phyloP scores from a whole-genome alignment of 2,329 filamentous ascomycete genomes.

The Penicillium digitatum region DNA sequence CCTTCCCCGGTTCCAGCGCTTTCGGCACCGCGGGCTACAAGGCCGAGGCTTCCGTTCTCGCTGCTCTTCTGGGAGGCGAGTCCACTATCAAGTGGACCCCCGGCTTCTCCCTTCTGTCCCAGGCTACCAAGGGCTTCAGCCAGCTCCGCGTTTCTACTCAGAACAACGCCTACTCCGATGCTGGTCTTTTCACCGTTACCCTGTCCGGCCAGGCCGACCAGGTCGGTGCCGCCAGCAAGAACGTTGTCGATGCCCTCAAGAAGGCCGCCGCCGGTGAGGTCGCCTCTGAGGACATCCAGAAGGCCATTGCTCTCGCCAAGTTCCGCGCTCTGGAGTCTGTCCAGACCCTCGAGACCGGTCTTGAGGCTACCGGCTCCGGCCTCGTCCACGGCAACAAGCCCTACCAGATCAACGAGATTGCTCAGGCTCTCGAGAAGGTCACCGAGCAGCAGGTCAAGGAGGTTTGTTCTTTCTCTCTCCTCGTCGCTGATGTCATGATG shows the following conservation, averaged over 20 bases:
- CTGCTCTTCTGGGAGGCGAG: slow-evolving; percentile 83
- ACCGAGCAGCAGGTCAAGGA: slow-evolving; percentile 79
- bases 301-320: slow-evolving; percentile 89
- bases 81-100: slow-evolving; percentile 92
- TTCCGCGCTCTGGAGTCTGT: slow-evolving; percentile 82
- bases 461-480: slow-evolving; percentile 53
- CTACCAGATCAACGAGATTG: slow-evolving; percentile 76
- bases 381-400: slow-evolving; percentile 77
- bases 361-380: slow-evolving; percentile 79
- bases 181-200: slow-evolving; percentile 81
- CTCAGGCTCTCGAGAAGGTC: slow-evolving; percentile 74
- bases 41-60: slow-evolving; percentile 82
- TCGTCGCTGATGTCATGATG: not conserved
- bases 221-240: slow-evolving; percentile 69
- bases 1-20: slow-evolving; percentile 84
- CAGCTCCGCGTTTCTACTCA: slow-evolving; percentile 67
- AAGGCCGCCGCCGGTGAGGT: slow-evolving; percentile 71
- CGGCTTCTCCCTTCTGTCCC: slow-evolving; percentile 85
- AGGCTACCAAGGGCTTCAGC: slow-evolving; percentile 65
- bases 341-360: slow-evolving; percentile 70
- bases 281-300: slow-evolving; percentile 79
- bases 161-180: slow-evolving; percentile 86
- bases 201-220: slow-evolving; percentile 70
- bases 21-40: slow-evolving; percentile 70
- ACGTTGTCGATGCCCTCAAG: slow-evolving; percentile 77